These are phyloP conservation scores for Rhodotorula sp. DNA, from an alignment of 1,284 basidiomycete genomes.

Conservation along the genomic window DNA sequence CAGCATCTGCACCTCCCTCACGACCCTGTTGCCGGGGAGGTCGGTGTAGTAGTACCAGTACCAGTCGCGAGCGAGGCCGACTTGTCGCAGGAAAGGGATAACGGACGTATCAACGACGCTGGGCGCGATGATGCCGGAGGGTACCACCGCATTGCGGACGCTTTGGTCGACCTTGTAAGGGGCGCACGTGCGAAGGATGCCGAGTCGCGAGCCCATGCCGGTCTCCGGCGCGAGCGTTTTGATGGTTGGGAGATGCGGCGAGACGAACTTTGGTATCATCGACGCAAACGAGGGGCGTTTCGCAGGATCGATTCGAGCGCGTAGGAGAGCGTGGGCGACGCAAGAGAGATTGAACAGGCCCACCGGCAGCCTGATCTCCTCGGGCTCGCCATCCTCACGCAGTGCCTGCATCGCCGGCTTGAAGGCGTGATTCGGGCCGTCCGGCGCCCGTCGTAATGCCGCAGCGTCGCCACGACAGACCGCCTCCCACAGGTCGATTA, in stretches of 20 bases:
- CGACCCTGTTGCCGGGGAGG: constrained; percentile 13
- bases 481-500: constrained; percentile 29
- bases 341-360: constrained; percentile 23
- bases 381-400: too few species aligned
- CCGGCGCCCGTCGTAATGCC: constrained; percentile 1
- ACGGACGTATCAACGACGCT: not conserved
- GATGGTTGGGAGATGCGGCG: not conserved
- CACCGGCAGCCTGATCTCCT: not conserved
- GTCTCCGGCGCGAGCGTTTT: not conserved
- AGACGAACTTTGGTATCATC: constrained; percentile 16
- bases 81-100: constrained; percentile 20
- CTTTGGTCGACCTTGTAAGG: not conserved
- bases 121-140: too few species aligned
- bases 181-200: not conserved
- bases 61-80: constrained; percentile 30
- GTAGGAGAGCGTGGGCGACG: constrained; percentile 5
- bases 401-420: not conserved
- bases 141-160: not conserved
- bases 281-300: constrained; percentile 2
- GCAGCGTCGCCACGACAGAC: constrained; percentile 12
- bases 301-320: not conserved
- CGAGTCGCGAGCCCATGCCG: not conserved
- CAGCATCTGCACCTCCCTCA: not conserved
- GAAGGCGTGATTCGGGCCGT: constrained; percentile 3
- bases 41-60: constrained; percentile 9